These are phyloP conservation scores for Rutstroemia sydowiana DNA, from an alignment of 2,329 filamentous ascomycete species.

Conservation along the genomic window DNA sequence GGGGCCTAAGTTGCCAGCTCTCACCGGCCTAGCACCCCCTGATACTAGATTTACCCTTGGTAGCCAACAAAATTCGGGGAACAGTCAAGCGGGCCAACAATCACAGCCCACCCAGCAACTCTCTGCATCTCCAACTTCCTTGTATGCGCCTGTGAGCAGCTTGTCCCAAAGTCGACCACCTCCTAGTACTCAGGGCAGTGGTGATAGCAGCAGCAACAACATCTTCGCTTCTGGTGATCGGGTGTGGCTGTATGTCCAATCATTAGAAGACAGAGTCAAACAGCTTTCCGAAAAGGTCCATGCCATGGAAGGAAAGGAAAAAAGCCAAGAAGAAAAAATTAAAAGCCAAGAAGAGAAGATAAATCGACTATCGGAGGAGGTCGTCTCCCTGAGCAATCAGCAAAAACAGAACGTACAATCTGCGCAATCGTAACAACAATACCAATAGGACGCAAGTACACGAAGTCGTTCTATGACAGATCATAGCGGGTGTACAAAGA, in stretches of 20 bases:
- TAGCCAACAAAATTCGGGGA: constrained; percentile 24
- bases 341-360: constrained; percentile 21
- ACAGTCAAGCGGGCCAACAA: constrained; percentile 15
- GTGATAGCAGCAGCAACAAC: constrained; percentile 54
- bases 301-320: constrained; percentile 32
- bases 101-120: constrained; percentile 20
- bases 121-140: constrained; percentile 23
- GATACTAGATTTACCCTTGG: constrained; percentile 28
- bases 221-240: constrained; percentile 55
- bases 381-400: constrained; percentile 23
- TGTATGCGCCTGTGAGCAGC: constrained; percentile 38
- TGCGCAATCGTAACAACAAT: constrained; percentile 21
- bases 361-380: constrained; percentile 25
- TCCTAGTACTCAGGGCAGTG: constrained; percentile 33
- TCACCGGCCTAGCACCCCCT: constrained; percentile 28
- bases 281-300: constrained; percentile 39
- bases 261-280: constrained; percentile 55
- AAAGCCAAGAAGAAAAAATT: constrained; percentile 21
- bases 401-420: constrained; percentile 17
- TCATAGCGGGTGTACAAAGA: constrained; percentile 18
- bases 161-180: constrained; percentile 30
- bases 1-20: constrained; percentile 28
- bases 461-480: constrained; percentile 20
- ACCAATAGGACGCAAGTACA: constrained; percentile 22
- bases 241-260: constrained; percentile 66